Conservation (phyloP, 1,284 basidiomycete genomes). For the Ustilago shanxiensis region DNA sequence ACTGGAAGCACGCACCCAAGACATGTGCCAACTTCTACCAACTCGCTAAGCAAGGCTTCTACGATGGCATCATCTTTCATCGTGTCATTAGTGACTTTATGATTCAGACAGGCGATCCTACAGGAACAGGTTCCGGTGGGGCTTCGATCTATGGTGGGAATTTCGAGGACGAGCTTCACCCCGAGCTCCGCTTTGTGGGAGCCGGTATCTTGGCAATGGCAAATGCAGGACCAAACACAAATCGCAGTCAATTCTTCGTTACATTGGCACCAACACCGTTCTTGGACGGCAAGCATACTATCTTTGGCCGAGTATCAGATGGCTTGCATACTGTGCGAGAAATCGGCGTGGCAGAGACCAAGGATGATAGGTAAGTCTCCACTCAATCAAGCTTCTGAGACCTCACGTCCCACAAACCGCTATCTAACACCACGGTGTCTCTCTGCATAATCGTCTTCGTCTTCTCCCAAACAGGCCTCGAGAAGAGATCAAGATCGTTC, state of each 20-base stretch:
- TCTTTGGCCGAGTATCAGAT: constrained; percentile 74
- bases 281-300: constrained; percentile 78
- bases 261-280: constrained; percentile 95
- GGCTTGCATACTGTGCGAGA: constrained; percentile 74
- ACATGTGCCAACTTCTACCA: constrained; percentile 65
- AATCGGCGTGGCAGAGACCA: constrained; percentile 46
- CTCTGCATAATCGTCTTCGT: background rate
- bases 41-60: constrained; percentile 65
- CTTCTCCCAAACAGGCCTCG: constrained; percentile 15
- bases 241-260: constrained; percentile 98
- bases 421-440: background rate
- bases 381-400: too few relatives aligned
- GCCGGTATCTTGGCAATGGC: constrained; percentile 98
- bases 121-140: constrained; percentile 99
- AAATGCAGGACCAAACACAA: constrained; percentile 92
- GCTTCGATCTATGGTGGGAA: constrained; percentile 71
- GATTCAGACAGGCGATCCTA: constrained; percentile 97
- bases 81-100: constrained; percentile 99
- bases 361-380: constrained; percentile 45
- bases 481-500: constrained; percentile 51
- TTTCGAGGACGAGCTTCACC: constrained; percentile 94
- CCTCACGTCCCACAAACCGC: too few relatives aligned
- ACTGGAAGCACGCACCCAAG: constrained; percentile 65
- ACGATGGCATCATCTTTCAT: constrained; percentile 83
- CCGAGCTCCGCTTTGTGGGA: constrained; percentile 86